Conservation (phyloP, 139 green algal genomes). For the Marvania coccoides region DNA sequence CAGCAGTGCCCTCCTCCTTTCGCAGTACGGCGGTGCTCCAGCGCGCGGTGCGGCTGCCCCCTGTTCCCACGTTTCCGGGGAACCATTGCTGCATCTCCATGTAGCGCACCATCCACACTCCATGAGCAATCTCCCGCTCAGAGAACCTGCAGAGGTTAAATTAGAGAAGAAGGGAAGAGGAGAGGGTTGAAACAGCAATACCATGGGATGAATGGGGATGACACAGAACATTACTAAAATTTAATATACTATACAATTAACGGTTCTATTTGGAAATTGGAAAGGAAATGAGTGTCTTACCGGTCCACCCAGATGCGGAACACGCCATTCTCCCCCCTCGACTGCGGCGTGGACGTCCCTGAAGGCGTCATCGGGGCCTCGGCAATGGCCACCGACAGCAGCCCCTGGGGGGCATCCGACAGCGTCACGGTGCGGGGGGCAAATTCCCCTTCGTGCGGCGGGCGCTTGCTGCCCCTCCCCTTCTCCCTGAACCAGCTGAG, state of each 20-base stretch:
- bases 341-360: neutral
- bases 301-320: slow-evolving; percentile 2
- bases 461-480: neutral
- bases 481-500: neutral
- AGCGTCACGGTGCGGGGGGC: too few relatives aligned
- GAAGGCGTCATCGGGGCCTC: neutral
- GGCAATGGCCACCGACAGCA: too few relatives aligned
- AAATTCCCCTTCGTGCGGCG: neutral
- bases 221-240: too few relatives aligned
- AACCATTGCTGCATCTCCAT: slow-evolving; percentile 21
- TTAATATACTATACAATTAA: too few relatives aligned
- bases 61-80: neutral
- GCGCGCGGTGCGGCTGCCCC: neutral
- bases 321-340: neutral
- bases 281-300: too few relatives aligned
- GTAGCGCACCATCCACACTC: slow-evolving; percentile 14
- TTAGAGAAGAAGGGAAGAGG: too few relatives aligned
- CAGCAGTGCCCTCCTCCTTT: neutral
- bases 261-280: too few relatives aligned
- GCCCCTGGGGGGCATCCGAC: too few relatives aligned
- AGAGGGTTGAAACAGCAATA: too few relatives aligned
- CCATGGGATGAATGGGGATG: too few relatives aligned
- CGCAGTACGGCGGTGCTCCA: neutral
- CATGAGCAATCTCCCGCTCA: slow-evolving; percentile 7
- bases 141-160: too few relatives aligned